Evolutionary conservation across 2,329 filamentous ascomycete species (phyloP), one percentile per base, ranked within the genome.

Genomic region (Hypocrella siamensis): DNA sequence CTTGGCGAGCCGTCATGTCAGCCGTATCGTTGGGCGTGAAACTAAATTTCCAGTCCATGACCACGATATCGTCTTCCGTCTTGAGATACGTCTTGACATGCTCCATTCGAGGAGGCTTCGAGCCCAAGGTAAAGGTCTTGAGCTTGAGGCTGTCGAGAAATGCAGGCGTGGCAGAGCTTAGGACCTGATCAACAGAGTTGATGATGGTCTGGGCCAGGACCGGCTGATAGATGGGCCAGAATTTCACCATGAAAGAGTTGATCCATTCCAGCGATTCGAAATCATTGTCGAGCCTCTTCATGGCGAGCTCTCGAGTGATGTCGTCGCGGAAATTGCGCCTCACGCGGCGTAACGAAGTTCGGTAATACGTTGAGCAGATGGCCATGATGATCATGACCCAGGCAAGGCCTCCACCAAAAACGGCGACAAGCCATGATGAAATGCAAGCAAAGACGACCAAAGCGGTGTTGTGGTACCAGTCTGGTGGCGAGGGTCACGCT

Each of bases 1-100:
- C 60, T 54, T 98, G 90, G 38, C 79, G 75, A 3, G 78, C 65
- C 2, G 90, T 98, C 69, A 98, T 74, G 54, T 98, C 90, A 42
- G 81, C 76, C 3, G 73, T 81, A 54, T 98, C 92, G 43, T 90
- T 96, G 21, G 90, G 90, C 0, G 83, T 96, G 60, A 98, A 98
- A 65, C 88, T 96, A 57, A 98, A 98, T 48, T 93, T 93, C 90
- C 90, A 98, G 53, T 98, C 90, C 90, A 98, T 98, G 47, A 96
- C 72, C 26, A 98, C 84, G 36, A 86, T 77, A 49, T 98, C 90
- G 40, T 94, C 86, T 44, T 94, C 84, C 2, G 82, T 83, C 55
- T 90, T 93, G 35, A 88, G 88, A 46, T 98, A 94, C 0, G 90
- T 93, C 65, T 93, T 96, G 55, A 98, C 90, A 48, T 96, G 86